phyloP scores from a whole-genome alignment of 192 early-diverging fungal genomes.

The Coemansia sp. region DNA sequence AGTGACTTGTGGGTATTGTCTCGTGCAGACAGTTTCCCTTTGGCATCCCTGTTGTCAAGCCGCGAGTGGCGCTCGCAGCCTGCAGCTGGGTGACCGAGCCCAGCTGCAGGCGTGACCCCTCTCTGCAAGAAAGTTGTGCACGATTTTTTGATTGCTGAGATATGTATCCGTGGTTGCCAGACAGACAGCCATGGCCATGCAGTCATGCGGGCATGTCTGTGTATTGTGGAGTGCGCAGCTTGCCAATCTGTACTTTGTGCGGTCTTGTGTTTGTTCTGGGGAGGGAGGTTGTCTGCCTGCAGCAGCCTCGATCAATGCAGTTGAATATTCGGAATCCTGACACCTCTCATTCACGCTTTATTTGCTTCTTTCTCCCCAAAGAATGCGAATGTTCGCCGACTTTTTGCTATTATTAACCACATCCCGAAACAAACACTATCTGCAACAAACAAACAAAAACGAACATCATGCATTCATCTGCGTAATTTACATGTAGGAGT shows the following conservation, averaged over 20 bases:
- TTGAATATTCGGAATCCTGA: constrained; percentile 8
- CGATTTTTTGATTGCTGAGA: too few relatives aligned
- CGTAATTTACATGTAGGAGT: constrained; percentile 35
- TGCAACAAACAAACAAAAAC: too few relatives aligned
- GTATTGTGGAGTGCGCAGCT: too few relatives aligned
- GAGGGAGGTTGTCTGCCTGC: background rate
- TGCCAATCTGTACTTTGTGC: constrained; percentile 5
- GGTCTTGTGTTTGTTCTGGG: constrained; percentile 2
- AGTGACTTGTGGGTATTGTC: constrained; percentile 9
- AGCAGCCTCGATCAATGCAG: constrained; percentile 5
- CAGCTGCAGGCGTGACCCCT: constrained; percentile 1
- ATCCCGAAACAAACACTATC: background rate
- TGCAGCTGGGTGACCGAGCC: too few relatives aligned
- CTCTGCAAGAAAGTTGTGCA: too few relatives aligned
- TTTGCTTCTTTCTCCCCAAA: too few relatives aligned
- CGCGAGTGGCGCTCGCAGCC: constrained; percentile 8
- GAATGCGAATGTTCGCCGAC: constrained; percentile 1
- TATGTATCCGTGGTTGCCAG: too few relatives aligned
- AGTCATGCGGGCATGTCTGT: too few relatives aligned
- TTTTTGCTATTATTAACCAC: constrained; percentile 1
- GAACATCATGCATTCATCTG: background rate
- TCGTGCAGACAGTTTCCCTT: background rate
- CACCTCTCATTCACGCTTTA: background rate
- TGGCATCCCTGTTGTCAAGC: background rate
- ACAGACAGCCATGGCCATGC: too few relatives aligned